phyloP scores from a whole-genome alignment of 768 basidiomycete genomes.

The Clavulina sp. region DNA sequence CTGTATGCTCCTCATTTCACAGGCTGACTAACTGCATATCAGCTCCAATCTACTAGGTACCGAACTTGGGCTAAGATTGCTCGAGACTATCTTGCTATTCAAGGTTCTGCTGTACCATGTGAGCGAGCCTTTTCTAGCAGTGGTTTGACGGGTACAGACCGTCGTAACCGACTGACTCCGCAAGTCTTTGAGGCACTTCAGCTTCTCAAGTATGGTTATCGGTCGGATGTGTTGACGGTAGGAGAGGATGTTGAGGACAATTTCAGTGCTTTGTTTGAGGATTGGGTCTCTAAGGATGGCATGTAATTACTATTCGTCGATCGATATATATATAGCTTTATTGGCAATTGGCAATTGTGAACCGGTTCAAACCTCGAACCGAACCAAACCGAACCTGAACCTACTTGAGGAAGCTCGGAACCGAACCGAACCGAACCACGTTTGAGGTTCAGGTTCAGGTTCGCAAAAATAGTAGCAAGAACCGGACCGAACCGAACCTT shows the following conservation, averaged over 20 bases:
- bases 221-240: background rate
- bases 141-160: constrained; percentile 14
- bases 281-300: background rate
- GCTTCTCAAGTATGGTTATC: constrained; percentile 18
- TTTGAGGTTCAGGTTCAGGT: background rate
- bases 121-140: constrained; percentile 18
- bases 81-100: constrained; percentile 10
- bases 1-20: too few species aligned
- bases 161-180: constrained; percentile 13
- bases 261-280: background rate
- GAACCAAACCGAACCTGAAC: background rate
- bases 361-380: background rate
- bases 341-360: background rate
- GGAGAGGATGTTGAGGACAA: background rate
- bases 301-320: background rate
- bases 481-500: background rate
- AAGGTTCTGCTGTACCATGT: constrained; percentile 12
- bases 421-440: background rate
- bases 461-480: background rate
- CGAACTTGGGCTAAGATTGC: constrained; percentile 8
- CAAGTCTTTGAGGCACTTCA: constrained; percentile 17
- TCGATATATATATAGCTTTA: background rate
- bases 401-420: background rate
- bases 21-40: too few species aligned
- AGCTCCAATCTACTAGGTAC: too few species aligned